Conservation (phyloP, 164 flowering plant genomes). For the Magnolia changhungtana region DNA sequence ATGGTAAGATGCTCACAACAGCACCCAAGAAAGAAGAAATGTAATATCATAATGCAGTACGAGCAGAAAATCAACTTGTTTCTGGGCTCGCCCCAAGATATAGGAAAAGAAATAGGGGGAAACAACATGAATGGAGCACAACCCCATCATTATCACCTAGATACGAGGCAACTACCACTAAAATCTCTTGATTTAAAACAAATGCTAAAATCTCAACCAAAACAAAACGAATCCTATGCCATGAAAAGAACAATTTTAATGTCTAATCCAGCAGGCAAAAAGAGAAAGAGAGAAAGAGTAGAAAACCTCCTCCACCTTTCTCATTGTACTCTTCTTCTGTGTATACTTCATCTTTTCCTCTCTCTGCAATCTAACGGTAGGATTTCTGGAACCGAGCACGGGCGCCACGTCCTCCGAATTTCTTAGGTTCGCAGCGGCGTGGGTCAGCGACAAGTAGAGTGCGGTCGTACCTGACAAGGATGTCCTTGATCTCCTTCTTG, state of each 20-base stretch:
- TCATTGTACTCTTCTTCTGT: not conserved
- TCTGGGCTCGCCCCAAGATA: no score
- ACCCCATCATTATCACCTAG: not conserved
- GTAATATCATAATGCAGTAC: no score
- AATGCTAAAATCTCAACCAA: not conserved
- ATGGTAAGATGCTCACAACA: no score
- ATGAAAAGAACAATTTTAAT: not conserved
- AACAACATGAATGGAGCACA: no score
- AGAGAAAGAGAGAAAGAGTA: not conserved
- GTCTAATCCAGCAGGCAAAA: not conserved
- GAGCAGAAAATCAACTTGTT: no score
- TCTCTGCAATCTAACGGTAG: constrained; percentile 6
- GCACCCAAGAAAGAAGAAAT: no score
- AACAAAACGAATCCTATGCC: not conserved
- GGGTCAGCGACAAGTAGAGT: constrained; percentile 23
- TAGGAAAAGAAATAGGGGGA: no score
- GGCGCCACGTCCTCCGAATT: constrained; percentile 24
- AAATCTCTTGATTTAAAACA: not conserved
- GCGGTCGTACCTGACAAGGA: constrained; percentile 18
- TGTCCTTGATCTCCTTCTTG: constrained; percentile 27
- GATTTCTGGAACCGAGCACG: constrained; percentile 25
- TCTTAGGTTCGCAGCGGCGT: constrained; percentile 24
- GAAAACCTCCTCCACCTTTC: not conserved
- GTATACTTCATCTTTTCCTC: not conserved
- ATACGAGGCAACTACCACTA: not conserved